Conservation (phyloP, 768 basidiomycete species). For the Boletus barrowsii region DNA sequence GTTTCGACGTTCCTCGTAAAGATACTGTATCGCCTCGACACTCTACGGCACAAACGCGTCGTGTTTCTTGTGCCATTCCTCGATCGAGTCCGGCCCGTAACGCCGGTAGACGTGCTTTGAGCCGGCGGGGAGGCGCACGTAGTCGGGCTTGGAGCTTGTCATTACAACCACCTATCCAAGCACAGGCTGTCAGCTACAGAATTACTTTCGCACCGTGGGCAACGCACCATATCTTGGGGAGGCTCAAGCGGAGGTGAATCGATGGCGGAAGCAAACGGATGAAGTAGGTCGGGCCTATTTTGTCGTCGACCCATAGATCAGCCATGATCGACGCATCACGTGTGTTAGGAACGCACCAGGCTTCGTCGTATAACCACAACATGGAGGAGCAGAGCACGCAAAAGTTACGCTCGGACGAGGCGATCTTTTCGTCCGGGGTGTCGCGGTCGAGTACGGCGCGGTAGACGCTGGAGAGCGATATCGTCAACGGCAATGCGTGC, state of each 20-base stretch:
- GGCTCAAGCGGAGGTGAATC: slow-evolving; percentile 55
- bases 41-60: slow-evolving; percentile 34
- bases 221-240: slow-evolving; percentile 49
- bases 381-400: slow-evolving; percentile 62
- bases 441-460: slow-evolving; percentile 60
- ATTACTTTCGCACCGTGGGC: too few relatives aligned
- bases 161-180: slow-evolving; percentile 42
- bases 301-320: neutral
- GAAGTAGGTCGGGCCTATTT: slow-evolving; percentile 59
- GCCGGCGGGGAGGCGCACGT: slow-evolving; percentile 63
- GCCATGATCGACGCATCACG: neutral
- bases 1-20: too few relatives aligned
- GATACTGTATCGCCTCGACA: too few relatives aligned
- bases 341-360: slow-evolving; percentile 40
- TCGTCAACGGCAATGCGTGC: neutral
- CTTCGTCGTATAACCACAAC: slow-evolving; percentile 61
- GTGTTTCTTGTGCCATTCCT: slow-evolving; percentile 59
- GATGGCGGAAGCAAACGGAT: slow-evolving; percentile 67
- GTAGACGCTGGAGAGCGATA: slow-evolving; percentile 44
- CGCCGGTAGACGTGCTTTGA: slow-evolving; percentile 43
- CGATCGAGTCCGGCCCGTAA: slow-evolving; percentile 47
- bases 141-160: slow-evolving; percentile 50
- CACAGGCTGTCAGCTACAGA: neutral
- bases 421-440: slow-evolving; percentile 44
- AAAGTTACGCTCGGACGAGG: slow-evolving; percentile 59